Percentiles rank a stretch among this genome's conserved stretches.
phyloP scores from a whole-genome alignment of 2,329 filamentous ascomycete genomes.

The Neoarthrinium moseri region DNA sequence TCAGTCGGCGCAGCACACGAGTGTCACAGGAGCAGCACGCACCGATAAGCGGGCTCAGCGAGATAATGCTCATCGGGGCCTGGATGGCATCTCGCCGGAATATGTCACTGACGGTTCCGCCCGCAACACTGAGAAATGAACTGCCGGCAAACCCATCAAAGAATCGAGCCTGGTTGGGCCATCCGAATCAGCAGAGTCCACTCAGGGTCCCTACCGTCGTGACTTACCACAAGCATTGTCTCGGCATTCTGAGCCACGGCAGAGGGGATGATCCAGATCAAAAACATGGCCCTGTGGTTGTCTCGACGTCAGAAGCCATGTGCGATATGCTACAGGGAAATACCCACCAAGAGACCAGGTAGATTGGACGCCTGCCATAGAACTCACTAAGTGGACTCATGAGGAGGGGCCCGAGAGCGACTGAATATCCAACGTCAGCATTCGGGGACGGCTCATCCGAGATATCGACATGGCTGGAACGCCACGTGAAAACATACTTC shows the following conservation, averaged over 20 bases:
- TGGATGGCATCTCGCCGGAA: conserved; percentile 69
- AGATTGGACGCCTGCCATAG: conserved; percentile 80
- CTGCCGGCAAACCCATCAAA: conserved; percentile 71
- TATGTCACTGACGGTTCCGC: conserved; percentile 81
- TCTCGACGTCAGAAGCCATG: background rate
- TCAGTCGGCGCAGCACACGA: background rate
- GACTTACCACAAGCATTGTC: conserved; percentile 66
- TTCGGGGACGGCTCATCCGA: no score
- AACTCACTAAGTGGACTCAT: conserved; percentile 69
- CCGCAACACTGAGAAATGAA: conserved; percentile 71
- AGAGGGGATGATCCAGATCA: conserved; percentile 79
- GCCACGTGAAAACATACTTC: conserved; percentile 48
- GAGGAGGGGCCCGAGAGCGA: conserved; percentile 62
- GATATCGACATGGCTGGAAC: no score
- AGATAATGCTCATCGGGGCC: conserved; percentile 81
- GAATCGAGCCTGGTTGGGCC: conserved; percentile 65
- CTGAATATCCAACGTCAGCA: conserved; percentile 11
- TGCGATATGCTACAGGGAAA: background rate
- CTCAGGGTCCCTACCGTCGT: no score
- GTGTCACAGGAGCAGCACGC: background rate
- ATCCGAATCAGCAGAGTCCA: background rate
- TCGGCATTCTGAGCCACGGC: conserved; percentile 80
- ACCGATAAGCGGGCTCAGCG: conserved; percentile 60
- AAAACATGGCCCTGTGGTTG: conserved; percentile 52
- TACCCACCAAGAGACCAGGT: conserved; percentile 63